Evolutionary conservation across 208 protist genomes (phyloP).

Genomic region (Leishmania major): DNA sequence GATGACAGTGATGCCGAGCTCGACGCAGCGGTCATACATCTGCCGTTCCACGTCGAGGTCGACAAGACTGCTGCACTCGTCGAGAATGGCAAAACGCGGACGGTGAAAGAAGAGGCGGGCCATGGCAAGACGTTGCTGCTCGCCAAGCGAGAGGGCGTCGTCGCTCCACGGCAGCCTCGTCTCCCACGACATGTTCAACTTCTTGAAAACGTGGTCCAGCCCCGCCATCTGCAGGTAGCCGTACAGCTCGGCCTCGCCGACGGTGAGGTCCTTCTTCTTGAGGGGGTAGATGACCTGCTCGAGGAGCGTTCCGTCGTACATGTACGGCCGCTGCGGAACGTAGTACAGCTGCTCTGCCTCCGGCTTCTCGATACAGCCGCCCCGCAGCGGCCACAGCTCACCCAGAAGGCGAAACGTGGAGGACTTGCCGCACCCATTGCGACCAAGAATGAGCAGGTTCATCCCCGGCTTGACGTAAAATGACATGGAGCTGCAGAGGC

Average conservation of each 20-base stretch:
- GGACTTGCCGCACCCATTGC: constrained; percentile 92
- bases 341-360: constrained; percentile 81
- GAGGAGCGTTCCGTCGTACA: constrained; percentile 75
- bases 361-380: constrained; percentile 73
- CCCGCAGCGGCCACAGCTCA: constrained; percentile 79
- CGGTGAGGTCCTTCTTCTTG: constrained; percentile 43
- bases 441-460: constrained; percentile 91
- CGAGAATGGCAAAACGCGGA: constrained; percentile 88
- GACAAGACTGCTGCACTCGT: constrained; percentile 89
- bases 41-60: constrained; percentile 69
- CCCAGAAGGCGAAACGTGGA: constrained; percentile 85
- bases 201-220: constrained; percentile 63
- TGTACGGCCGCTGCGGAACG: constrained; percentile 88
- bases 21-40: constrained; percentile 70
- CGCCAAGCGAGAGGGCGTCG: constrained; percentile 67
- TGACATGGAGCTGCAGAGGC: constrained; percentile 62
- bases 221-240: constrained; percentile 65
- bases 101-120: constrained; percentile 89
- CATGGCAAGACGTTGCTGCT: constrained; percentile 90
- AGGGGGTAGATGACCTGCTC: constrained; percentile 92
- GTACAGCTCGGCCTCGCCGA: constrained; percentile 66
- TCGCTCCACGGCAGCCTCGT: constrained; percentile 58
- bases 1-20: constrained; percentile 84
- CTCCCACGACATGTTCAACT: constrained; percentile 66
- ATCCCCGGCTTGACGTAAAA: constrained; percentile 84